phyloP scores from a whole-genome alignment of 2,329 filamentous ascomycete species.

The Fusarium paranaense region DNA sequence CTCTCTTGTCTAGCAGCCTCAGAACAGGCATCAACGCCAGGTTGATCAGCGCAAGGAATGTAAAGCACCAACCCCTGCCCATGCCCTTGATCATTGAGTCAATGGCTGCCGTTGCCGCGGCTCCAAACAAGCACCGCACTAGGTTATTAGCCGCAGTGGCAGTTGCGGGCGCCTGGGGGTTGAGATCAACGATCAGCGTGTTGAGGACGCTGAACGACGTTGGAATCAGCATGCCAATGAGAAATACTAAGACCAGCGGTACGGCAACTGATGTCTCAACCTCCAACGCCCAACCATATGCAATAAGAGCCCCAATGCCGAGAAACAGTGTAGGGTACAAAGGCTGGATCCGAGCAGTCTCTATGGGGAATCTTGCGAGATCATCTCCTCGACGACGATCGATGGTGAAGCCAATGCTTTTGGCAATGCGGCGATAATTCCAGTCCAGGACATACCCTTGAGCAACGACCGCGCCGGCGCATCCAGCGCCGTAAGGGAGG shows the following conservation, averaged over 20 bases:
- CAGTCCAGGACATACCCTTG: slow-evolving; percentile 71
- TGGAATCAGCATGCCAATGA: slow-evolving; percentile 68
- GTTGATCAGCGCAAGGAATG: slow-evolving; percentile 66
- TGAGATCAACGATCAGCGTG: slow-evolving; percentile 72
- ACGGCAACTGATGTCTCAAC: slow-evolving; percentile 63
- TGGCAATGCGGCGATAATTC: slow-evolving; percentile 78
- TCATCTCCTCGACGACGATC: slow-evolving; percentile 68
- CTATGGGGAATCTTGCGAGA: slow-evolving; percentile 65
- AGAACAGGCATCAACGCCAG: slow-evolving; percentile 61
- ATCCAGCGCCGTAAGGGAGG: slow-evolving; percentile 65
- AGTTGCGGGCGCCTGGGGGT: slow-evolving; percentile 70
- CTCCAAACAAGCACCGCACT: slow-evolving; percentile 70
- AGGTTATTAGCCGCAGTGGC: slow-evolving; percentile 74
- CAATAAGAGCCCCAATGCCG: slow-evolving; percentile 64
- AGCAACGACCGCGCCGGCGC: slow-evolving; percentile 59
- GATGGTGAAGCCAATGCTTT: slow-evolving; percentile 69
- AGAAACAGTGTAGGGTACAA: slow-evolving; percentile 66
- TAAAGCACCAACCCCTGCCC: slow-evolving; percentile 73
- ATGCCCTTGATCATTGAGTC: slow-evolving; percentile 67
- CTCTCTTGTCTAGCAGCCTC: slow-evolving; percentile 60
- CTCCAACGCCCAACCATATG: slow-evolving; percentile 69
- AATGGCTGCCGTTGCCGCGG: slow-evolving; percentile 69
- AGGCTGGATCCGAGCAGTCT: slow-evolving; percentile 65
- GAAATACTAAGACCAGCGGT: slow-evolving; percentile 66
- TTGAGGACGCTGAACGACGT: slow-evolving; percentile 73